Evolutionary conservation across 805 yeast genomes (phyloP).

Genomic region (Schizosaccharomyces lindneri): DNA sequence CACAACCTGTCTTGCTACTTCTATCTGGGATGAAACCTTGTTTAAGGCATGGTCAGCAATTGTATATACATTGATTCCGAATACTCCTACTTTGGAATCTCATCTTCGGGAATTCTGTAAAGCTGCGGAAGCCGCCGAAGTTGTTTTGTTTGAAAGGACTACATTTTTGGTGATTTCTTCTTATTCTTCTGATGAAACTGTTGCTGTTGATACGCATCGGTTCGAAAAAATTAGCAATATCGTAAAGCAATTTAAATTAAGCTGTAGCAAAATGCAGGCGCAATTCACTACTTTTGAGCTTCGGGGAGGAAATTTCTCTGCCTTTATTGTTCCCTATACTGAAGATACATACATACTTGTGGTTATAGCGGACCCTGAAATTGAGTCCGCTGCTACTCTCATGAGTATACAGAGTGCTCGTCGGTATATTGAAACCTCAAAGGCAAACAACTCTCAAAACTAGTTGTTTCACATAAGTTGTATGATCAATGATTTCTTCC

Average conservation of each 20-base stretch:
- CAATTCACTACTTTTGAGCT: constrained; percentile 57
- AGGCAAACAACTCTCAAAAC: background rate
- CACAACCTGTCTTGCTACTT: constrained; percentile 71
- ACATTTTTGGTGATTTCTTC: constrained; percentile 63
- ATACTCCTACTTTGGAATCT: constrained; percentile 55
- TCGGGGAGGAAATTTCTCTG: constrained; percentile 24
- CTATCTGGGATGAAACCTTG: constrained; percentile 89
- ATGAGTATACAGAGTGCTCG: constrained; percentile 17
- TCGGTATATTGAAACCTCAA: constrained; percentile 14
- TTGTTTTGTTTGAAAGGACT: constrained; percentile 74
- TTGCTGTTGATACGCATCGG: constrained; percentile 58
- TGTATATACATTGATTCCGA: constrained; percentile 84
- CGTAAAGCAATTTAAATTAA: constrained; percentile 81
- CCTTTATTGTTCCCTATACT: constrained; percentile 19
- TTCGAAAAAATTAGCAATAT: constrained; percentile 85
- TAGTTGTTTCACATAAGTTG: background rate
- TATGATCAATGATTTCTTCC: background rate
- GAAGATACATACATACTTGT: constrained; percentile 22
- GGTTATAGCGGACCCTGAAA: constrained; percentile 13
- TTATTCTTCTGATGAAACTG: constrained; percentile 3
- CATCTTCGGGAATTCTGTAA: constrained; percentile 49
- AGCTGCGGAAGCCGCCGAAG: constrained; percentile 64
- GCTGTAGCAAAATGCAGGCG: constrained; percentile 64
- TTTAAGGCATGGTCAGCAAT: constrained; percentile 95
- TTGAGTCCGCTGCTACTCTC: constrained; percentile 10